A percentile compares a stretch with the other conserved stretches of the same genome.
These are phyloP conservation scores for Pseudohyphozyma bogoriensis DNA, from an alignment of 768 basidiomycete species.

Conservation along the genomic window DNA sequence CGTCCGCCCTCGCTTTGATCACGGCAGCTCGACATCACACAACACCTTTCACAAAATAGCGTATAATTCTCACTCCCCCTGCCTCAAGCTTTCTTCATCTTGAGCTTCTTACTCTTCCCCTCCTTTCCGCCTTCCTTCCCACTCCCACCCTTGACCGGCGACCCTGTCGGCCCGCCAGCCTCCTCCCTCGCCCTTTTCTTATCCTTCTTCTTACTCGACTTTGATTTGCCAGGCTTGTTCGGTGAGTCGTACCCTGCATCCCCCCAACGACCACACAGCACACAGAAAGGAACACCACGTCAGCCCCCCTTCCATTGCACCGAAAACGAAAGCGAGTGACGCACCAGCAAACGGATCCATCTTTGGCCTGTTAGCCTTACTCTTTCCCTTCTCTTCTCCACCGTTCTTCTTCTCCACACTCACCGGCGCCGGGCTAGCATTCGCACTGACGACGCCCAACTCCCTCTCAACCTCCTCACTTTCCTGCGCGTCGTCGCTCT, in stretches of 20 bases:
- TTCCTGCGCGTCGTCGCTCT: conserved; percentile 1
- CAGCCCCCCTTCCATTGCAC: neutral
- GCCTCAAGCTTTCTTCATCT: too few relatives aligned
- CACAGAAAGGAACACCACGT: neutral
- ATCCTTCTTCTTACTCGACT: neutral
- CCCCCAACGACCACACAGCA: neutral
- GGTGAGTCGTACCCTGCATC: conserved; percentile 23
- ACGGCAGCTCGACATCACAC: too few relatives aligned
- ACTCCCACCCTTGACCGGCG: too few relatives aligned
- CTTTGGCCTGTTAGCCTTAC: conserved; percentile 36
- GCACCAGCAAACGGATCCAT: conserved; percentile 63
- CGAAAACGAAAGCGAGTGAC: neutral
- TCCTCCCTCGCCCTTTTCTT: neutral
- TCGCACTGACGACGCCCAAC: conserved; percentile 1
- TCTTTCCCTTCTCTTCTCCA: conserved; percentile 33
- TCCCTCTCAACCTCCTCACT: conserved; percentile 8
- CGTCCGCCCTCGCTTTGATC: too few relatives aligned
- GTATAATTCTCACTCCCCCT: too few relatives aligned
- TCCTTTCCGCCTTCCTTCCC: too few relatives aligned
- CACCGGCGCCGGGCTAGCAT: conserved; percentile 41
- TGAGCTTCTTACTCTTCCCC: too few relatives aligned
- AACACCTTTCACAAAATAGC: too few relatives aligned
- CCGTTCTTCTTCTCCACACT: neutral
- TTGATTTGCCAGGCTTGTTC: neutral
- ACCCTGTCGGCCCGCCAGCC: too few relatives aligned